Base-by-base conservation (phyloP, 75 land plant species). In the Sequoiadendron giganteum region DNA sequence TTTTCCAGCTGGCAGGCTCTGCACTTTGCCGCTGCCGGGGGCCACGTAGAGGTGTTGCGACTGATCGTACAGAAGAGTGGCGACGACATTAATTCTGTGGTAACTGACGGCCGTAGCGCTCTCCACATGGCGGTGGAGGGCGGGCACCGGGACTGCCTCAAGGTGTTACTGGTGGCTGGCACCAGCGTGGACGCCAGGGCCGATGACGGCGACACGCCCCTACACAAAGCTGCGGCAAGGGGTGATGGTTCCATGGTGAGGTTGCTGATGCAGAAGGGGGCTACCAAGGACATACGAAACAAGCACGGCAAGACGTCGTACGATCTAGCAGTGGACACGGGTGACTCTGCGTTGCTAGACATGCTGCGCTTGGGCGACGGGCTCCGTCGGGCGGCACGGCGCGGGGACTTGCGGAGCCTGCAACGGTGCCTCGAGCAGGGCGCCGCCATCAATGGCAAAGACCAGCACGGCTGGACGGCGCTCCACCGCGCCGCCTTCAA, bases 401-500 rank as follows among this genome's bases (percentile, higher is more conserved):
- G 89, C 15, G 95, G 89, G 13, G 89, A 94, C 49, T 85, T 83
- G 32, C 52, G 90, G 28, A 89, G 88, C 9, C 85, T 95, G 18
- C 85, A 87, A 81, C 83, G 88, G 40, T 93, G 89, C 86, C 56
- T 95, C 4, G 86, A 75, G 68, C 86, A 91, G 58, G 96, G 96
- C 40, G 95, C 91, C 10, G 68, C 47, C 19, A 91, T 93, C 25
- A 88, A 94, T 61, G 93, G 90, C 14, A 78, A 88, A 55, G 97
- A 95, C 86, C 94, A 95, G 88, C 88, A 93, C 82, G 97, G 97
- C 54, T 95, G 95, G 94, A 95, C 94, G 9, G 86, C 97, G 15
- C 89, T 95, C 68, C 97, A 95, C 73, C 83, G 95, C 39, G 97
- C 97, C 39, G 95, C 95, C 15, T 94, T 94, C 87, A 95, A 94